Conservation (phyloP, 2,329 filamentous ascomycete genomes). For the Diplocarpon rosae region DNA sequence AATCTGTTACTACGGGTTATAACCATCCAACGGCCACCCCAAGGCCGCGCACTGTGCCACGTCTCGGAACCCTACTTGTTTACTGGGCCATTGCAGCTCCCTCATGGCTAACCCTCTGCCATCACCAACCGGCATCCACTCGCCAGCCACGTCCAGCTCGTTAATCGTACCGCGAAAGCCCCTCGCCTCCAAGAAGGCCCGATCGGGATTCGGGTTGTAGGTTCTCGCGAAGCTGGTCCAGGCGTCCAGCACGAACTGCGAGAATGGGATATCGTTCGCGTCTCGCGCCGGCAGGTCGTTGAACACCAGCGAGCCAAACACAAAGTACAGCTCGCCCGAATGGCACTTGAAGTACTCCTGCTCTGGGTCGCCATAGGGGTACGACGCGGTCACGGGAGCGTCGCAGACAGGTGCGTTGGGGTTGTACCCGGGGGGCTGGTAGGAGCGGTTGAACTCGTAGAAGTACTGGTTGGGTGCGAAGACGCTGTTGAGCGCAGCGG, state of each 20-base stretch:
- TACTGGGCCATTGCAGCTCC: conserved; percentile 16
- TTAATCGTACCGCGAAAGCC: conserved; percentile 16
- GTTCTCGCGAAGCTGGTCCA: conserved; percentile 24
- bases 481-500: conserved; percentile 19
- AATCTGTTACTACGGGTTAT: no score
- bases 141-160: conserved; percentile 15
- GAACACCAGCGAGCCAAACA: conserved; percentile 24
- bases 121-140: conserved; percentile 14
- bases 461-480: conserved; percentile 27
- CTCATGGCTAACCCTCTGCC: conserved; percentile 9
- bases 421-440: conserved; percentile 20
- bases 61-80: conserved; percentile 13
- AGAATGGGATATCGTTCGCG: conserved; percentile 23
- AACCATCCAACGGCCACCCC: conserved; percentile 11
- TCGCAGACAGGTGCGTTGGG: conserved; percentile 20
- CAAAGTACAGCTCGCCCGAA: conserved; percentile 26
- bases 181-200: conserved; percentile 17
- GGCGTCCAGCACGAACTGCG: conserved; percentile 19
- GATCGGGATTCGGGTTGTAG: conserved; percentile 17
- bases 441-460: conserved; percentile 28
- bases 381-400: conserved; percentile 15
- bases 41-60: conserved; percentile 15
- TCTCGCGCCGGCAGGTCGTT: conserved; percentile 23
- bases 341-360: conserved; percentile 30
- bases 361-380: conserved; percentile 25